Evolutionary conservation across 768 basidiomycete species (phyloP).

Genomic region (Panaeolus cyanescens): DNA sequence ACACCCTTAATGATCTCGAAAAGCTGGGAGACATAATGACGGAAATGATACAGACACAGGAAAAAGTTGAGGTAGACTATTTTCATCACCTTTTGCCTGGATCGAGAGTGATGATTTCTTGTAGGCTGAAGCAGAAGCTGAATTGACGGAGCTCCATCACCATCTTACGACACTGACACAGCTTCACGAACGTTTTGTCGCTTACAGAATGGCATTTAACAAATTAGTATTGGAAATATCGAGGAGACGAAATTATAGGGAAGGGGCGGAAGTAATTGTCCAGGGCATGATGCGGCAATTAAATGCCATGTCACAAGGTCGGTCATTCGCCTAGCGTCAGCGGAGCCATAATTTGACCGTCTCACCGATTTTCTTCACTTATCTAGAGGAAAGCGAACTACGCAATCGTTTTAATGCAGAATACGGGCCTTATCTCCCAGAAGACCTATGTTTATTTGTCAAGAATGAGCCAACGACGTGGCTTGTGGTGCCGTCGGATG

Average conservation of each 20-base stretch:
- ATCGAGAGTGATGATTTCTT: neutral
- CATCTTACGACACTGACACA: slow-evolving; percentile 64
- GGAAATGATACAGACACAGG: slow-evolving; percentile 73
- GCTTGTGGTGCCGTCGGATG: slow-evolving; percentile 62
- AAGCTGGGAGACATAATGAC: slow-evolving; percentile 79
- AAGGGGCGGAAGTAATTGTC: slow-evolving; percentile 65
- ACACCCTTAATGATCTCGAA: slow-evolving; percentile 65
- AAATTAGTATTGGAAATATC: slow-evolving; percentile 75
- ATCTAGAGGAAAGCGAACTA: slow-evolving; percentile 64
- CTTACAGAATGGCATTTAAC: slow-evolving; percentile 73
- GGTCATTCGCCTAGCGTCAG: slow-evolving; percentile 11
- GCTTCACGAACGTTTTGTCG: slow-evolving; percentile 64
- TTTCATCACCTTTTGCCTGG: neutral
- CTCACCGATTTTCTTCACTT: slow-evolving; percentile 6
- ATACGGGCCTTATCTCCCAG: slow-evolving; percentile 73
- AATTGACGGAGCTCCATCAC: slow-evolving; percentile 56
- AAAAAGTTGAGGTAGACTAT: slow-evolving; percentile 59
- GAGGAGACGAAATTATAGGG: slow-evolving; percentile 65
- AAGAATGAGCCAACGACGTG: slow-evolving; percentile 74
- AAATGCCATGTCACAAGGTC: slow-evolving; percentile 67
- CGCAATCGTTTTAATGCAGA: slow-evolving; percentile 72
- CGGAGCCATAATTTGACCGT: neutral
- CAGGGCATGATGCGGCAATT: slow-evolving; percentile 67
- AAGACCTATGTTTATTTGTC: slow-evolving; percentile 79
- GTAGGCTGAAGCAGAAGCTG: slow-evolving; percentile 54